A percentile compares a stretch with the other conserved stretches of the same genome.
phyloP scores from a whole-genome alignment of 495 filamentous ascomycete genomes.

The Sporormia fimetaria region DNA sequence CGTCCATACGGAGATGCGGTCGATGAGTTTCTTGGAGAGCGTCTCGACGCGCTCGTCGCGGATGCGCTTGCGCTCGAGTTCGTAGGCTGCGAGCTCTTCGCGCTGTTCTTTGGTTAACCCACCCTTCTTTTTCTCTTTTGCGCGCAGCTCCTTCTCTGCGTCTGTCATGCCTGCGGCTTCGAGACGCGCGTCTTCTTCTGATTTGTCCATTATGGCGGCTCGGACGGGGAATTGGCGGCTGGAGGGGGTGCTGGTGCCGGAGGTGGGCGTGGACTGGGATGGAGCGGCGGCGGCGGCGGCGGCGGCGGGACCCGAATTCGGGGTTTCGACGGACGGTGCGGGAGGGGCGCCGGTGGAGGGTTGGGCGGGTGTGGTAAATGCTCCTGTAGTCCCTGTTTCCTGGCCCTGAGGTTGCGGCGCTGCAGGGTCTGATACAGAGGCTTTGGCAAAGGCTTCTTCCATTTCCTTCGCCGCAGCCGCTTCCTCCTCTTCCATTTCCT shows the following conservation, averaged over 20 bases:
- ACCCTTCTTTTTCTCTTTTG: slow-evolving; percentile 80
- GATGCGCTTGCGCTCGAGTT: slow-evolving; percentile 68
- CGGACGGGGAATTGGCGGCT: slow-evolving; percentile 56
- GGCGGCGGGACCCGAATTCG: no score
- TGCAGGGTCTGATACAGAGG: no score
- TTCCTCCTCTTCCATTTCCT: slow-evolving; percentile 33
- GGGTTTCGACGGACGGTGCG: slow-evolving; percentile 17
- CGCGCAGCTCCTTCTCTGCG: slow-evolving; percentile 65
- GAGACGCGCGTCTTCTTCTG: slow-evolving; percentile 71
- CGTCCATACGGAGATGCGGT: slow-evolving; percentile 90
- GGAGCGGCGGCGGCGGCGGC: slow-evolving; percentile 4
- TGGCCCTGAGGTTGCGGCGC: no score
- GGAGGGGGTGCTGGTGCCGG: slow-evolving; percentile 57
- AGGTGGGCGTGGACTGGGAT: slow-evolving; percentile 22
- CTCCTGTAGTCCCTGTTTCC: no score
- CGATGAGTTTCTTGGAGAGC: slow-evolving; percentile 70
- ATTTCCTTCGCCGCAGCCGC: slow-evolving; percentile 6
- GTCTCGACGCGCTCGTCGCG: slow-evolving; percentile 86
- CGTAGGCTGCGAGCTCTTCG: slow-evolving; percentile 78
- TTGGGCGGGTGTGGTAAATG: slow-evolving; percentile 3
- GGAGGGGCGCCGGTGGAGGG: slow-evolving; percentile 16
- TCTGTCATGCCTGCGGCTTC: slow-evolving; percentile 57
- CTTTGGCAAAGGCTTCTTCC: no score
- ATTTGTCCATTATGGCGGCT: slow-evolving; percentile 76
- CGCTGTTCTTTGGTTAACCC: slow-evolving; percentile 79